Base-by-base conservation (phyloP, 148 eudicot species). In the Heliamphora exappendiculata region DNA sequence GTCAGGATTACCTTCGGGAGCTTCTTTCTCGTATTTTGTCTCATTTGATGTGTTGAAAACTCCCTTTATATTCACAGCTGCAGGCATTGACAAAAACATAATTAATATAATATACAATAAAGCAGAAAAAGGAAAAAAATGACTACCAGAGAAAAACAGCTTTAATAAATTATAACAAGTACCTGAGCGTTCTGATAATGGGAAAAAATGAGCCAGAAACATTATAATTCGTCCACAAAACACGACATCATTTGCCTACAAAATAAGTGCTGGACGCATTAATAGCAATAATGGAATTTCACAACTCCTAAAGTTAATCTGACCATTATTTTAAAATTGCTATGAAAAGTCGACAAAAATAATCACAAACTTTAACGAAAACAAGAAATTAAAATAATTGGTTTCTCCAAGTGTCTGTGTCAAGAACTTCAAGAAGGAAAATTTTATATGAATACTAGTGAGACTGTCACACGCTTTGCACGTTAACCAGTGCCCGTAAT, bases 191-290 rank as follows among this genome's bases (percentile, higher is more conserved):
- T 96, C 99, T 39, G 99, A 96, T 50, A 96, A 83, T 33, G 99
- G 99, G 79, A 96, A 96, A 76, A 96, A 96, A 85, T 96, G 99
- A 65, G 99, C 99, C 78, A 96, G 91, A 81, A 96, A 96, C 98
- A 91, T 96, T 44, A 96, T 90, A 77, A 96, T 93, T 51, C 99
- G 90, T 36, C 99, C 99, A 78, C 99, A 96, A 81, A 96, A 93
- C 74, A 96, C 97, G 19, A 96, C 99, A 82, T 96, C 98, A 90
- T 86, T 96, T 78, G 99, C 99, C 99, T 96, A 87, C 76, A 84
- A 81, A 41, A 53, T 70, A 29, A 77, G 53, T 19, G 65, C 20
- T 47, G 12, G 17, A 67, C 55, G 34, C 44, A 82, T 54, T 66
- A 24, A 75, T 44, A 29, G 53, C 7, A 81, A 53, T 55, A 24